Evolutionary conservation across 73 alveolate species (phyloP).

Genomic region (Tetrahymena thermophila): DNA sequence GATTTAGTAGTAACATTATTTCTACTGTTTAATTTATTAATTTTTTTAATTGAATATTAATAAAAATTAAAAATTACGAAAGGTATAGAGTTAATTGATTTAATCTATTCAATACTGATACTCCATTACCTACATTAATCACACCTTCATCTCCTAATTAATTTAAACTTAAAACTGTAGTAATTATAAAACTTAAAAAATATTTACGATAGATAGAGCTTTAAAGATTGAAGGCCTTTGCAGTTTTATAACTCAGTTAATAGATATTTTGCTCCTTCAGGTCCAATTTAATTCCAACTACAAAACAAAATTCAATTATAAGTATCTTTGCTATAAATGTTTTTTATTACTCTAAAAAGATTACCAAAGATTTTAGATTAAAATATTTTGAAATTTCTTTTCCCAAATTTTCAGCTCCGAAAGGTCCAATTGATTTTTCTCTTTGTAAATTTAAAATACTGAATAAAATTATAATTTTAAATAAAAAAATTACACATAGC

Average conservation of each 20-base stretch:
- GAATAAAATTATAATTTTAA: neutral
- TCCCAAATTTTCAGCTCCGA: neutral
- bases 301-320: neutral
- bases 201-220: neutral
- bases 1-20: neutral
- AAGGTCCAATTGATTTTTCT: neutral
- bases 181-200: neutral
- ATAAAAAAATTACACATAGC: neutral
- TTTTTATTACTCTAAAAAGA: neutral
- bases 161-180: neutral
- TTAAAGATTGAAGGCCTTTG: neutral
- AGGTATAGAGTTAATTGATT: neutral
- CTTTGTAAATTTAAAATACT: neutral
- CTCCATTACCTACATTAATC: neutral
- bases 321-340: neutral
- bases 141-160: neutral
- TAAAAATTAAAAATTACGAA: neutral
- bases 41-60: neutral
- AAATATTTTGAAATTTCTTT: neutral
- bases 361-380: neutral
- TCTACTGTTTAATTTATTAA: neutral
- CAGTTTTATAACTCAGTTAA: neutral
- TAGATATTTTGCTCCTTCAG: neutral
- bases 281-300: neutral
- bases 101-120: neutral